phyloP scores from a whole-genome alignment of 2,329 filamentous ascomycete species.

The Amylocarpus encephaloides region DNA sequence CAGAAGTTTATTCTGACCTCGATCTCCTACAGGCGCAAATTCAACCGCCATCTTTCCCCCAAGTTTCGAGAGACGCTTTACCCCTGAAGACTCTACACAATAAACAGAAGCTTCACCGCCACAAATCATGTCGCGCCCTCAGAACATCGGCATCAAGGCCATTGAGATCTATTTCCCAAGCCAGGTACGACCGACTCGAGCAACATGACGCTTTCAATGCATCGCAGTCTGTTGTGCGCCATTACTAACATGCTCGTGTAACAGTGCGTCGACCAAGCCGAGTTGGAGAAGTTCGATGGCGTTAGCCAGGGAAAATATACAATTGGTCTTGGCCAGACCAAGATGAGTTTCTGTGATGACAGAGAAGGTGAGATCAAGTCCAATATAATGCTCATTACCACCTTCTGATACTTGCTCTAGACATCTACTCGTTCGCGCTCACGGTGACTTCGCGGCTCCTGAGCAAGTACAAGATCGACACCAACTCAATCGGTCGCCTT shows the following conservation, averaged over 20 bases:
- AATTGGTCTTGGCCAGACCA: slow-evolving; percentile 83
- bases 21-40: neutral
- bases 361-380: slow-evolving; percentile 59
- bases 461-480: slow-evolving; percentile 77
- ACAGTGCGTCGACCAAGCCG: slow-evolving; percentile 76
- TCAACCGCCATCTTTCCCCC: neutral
- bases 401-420: slow-evolving; percentile 37
- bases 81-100: slow-evolving; percentile 1
- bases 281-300: slow-evolving; percentile 83
- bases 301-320: slow-evolving; percentile 80
- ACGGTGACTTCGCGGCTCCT: slow-evolving; percentile 73
- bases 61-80: neutral
- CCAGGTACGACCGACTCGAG: slow-evolving; percentile 54
- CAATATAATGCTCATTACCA: neutral
- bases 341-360: slow-evolving; percentile 89
- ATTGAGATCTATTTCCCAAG: slow-evolving; percentile 84
- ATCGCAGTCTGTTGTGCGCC: neutral
- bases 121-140: slow-evolving; percentile 66
- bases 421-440: slow-evolving; percentile 81
- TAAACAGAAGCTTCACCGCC: slow-evolving; percentile 22
- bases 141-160: slow-evolving; percentile 90
- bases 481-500: slow-evolving; percentile 69
- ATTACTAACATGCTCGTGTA: slow-evolving; percentile 16
- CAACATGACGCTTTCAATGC: neutral
- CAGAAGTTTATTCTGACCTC: neutral